Evolutionary conservation across 2,329 filamentous ascomycete genomes (phyloP).

Genomic region (Karstenula rhodostoma): DNA sequence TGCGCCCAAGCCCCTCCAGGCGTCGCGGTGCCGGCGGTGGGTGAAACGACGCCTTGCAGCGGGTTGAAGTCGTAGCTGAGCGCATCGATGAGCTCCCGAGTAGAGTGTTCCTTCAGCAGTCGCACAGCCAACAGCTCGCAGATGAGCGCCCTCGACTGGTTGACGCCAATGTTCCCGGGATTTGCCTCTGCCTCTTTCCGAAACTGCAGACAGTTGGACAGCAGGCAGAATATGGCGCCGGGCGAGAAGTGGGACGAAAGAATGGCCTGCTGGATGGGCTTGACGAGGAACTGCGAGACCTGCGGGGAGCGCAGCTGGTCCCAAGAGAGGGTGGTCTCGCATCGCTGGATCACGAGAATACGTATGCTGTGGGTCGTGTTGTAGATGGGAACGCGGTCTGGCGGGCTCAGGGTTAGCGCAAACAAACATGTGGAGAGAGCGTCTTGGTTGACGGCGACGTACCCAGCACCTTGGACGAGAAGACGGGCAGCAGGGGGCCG

Average conservation of each 20-base stretch:
- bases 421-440: slow-evolving; percentile 18
- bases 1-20: slow-evolving; percentile 36
- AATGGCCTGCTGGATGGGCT: slow-evolving; percentile 93
- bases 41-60: slow-evolving; percentile 76
- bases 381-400: slow-evolving; percentile 88
- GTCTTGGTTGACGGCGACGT: slow-evolving; percentile 16
- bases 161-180: slow-evolving; percentile 84
- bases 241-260: slow-evolving; percentile 82
- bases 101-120: slow-evolving; percentile 86
- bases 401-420: slow-evolving; percentile 29
- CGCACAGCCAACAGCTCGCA: slow-evolving; percentile 92
- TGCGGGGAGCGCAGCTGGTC: slow-evolving; percentile 96
- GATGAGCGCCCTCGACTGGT: slow-evolving; percentile 83
- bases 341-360: slow-evolving; percentile 81
- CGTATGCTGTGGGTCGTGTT: slow-evolving; percentile 90
- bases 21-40: slow-evolving; percentile 42
- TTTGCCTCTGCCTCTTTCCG: slow-evolving; percentile 83
- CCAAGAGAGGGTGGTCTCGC: slow-evolving; percentile 92
- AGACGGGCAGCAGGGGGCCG: slow-evolving; percentile 51
- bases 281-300: slow-evolving; percentile 92
- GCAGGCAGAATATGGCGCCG: slow-evolving; percentile 85
- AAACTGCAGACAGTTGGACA: slow-evolving; percentile 95
- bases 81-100: slow-evolving; percentile 89
- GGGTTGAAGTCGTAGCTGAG: slow-evolving; percentile 96
- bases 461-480: slow-evolving; percentile 50